These are phyloP conservation scores for Solanum piurae DNA, from an alignment of 257 asterid genomes.

Conservation along the genomic window DNA sequence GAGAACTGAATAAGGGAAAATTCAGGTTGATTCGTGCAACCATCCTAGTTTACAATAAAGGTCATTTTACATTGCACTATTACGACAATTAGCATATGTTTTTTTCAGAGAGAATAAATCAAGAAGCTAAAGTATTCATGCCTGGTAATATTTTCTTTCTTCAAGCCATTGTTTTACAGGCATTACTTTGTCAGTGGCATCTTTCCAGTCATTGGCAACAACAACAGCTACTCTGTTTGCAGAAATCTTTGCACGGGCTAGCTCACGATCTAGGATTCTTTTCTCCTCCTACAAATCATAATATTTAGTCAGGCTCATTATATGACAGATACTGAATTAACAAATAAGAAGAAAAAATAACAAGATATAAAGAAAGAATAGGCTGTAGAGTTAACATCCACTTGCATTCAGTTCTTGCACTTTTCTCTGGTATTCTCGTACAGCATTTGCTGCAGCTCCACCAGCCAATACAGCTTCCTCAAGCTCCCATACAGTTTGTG, in stretches of 20 bases:
- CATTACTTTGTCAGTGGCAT: slow-evolving; percentile 91
- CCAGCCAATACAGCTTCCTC: not conserved
- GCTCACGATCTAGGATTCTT: slow-evolving; percentile 76
- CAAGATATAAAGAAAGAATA: not conserved
- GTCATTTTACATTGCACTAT: not conserved
- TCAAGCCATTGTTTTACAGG: slow-evolving; percentile 98
- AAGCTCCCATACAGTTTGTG: not conserved
- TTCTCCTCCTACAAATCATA: slow-evolving; percentile 68
- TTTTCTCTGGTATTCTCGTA: not conserved
- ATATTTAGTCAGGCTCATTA: slow-evolving; percentile 7
- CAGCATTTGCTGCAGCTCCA: not conserved
- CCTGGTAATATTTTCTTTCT: slow-evolving; percentile 90
- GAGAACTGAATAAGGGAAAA: not conserved
- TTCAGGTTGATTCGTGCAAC: not conserved
- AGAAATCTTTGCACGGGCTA: slow-evolving; percentile 88
- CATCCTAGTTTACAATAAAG: not conserved
- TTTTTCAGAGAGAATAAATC: not conserved
- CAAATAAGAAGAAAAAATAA: not conserved
- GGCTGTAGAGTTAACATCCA: not conserved
- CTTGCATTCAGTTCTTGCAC: not conserved
- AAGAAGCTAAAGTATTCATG: slow-evolving; percentile 2
- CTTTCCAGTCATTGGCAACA: slow-evolving; percentile 97
- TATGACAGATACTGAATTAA: not conserved
- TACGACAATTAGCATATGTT: not conserved
- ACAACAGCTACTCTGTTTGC: slow-evolving; percentile 95